A percentile compares a stretch with the other conserved stretches of the same genome.
These are phyloP conservation scores for Sphaerulina vaccinii DNA, from an alignment of 2,329 filamentous ascomycete genomes.

Conservation along the genomic window DNA sequence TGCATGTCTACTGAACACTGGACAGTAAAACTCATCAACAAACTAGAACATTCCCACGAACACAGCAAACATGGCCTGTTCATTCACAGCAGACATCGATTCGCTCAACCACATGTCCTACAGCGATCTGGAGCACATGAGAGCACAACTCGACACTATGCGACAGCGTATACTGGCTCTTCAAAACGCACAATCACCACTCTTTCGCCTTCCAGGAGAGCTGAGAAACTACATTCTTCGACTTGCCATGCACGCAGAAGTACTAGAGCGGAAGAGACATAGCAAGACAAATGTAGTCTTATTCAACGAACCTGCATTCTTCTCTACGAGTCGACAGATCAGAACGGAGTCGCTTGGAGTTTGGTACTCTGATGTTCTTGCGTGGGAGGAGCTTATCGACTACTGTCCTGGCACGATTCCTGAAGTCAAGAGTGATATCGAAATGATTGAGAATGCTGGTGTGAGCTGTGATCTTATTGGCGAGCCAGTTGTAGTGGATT, in stretches of 20 bases:
- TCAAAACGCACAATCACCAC: conserved; percentile 21
- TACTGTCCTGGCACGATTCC: background rate
- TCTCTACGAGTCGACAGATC: conserved; percentile 18
- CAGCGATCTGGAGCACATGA: conserved; percentile 20
- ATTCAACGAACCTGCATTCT: conserved; percentile 22
- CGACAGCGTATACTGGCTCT: conserved; percentile 23
- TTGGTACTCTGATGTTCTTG: conserved; percentile 22
- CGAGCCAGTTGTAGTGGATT: background rate
- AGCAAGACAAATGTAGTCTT: background rate
- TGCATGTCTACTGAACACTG: background rate
- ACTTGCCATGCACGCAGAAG: conserved; percentile 22
- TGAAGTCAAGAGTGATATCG: conserved; percentile 1
- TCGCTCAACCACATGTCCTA: conserved; percentile 18
- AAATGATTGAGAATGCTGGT: background rate
- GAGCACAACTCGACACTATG: conserved; percentile 16
- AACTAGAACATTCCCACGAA: background rate
- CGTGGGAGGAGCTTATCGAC: conserved; percentile 24
- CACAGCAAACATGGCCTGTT: background rate
- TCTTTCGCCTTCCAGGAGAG: conserved; percentile 22
- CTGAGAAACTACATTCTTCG: conserved; percentile 23
- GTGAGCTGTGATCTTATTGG: background rate
- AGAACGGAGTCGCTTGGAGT: conserved; percentile 19
- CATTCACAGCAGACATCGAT: background rate
- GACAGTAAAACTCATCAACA: background rate
- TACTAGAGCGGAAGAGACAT: conserved; percentile 14